phyloP scores from a whole-genome alignment of 768 basidiomycete genomes.

The Auricularia sp. region DNA sequence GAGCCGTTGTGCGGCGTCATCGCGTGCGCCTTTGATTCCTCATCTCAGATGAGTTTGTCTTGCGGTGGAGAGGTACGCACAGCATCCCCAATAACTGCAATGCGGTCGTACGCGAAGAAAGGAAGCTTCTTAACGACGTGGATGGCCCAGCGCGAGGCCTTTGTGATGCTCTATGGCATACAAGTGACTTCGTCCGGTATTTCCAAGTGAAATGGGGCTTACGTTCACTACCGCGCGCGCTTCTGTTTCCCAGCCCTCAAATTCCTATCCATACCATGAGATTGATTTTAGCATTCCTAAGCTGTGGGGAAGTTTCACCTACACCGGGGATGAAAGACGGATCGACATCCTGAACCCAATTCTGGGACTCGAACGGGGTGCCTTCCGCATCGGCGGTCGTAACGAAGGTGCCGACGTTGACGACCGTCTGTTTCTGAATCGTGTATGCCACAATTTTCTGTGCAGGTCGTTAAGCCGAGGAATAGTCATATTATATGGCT shows the following conservation, averaged over 20 bases:
- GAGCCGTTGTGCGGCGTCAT: constrained; percentile 38
- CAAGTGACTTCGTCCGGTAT: background rate
- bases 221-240: background rate
- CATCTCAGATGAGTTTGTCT: background rate
- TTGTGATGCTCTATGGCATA: constrained; percentile 22
- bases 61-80: constrained; percentile 15
- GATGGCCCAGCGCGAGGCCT: constrained; percentile 34
- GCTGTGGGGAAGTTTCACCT: no score
- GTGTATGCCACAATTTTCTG: background rate
- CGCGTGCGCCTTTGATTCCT: constrained; percentile 29
- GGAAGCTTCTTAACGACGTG: constrained; percentile 31
- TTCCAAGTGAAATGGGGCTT: background rate
- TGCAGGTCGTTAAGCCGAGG: background rate
- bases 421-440: background rate
- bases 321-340: no score
- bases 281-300: no score
- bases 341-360: no score
- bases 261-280: background rate
- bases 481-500: background rate
- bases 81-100: constrained; percentile 41
- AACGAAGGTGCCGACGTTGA: background rate
- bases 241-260: background rate
- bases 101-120: constrained; percentile 26
- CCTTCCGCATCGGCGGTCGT: background rate
- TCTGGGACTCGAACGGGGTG: background rate